Percentiles rank a stretch among this genome's conserved stretches.
Evolutionary conservation across 1,284 basidiomycete species (phyloP).

Genomic region (Ustilago crameri): DNA sequence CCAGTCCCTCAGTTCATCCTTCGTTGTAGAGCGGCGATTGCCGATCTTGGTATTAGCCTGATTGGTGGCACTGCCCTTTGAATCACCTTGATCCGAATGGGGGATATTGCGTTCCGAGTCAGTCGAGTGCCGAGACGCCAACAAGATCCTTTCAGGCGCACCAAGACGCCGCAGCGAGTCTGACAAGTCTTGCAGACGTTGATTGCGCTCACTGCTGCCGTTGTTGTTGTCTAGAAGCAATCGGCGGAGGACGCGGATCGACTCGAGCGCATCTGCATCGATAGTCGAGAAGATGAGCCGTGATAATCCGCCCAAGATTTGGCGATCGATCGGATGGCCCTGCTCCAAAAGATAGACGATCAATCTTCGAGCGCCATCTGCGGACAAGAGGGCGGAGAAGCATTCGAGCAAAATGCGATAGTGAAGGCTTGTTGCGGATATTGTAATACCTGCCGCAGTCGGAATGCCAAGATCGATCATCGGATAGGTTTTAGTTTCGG

Average conservation of each 20-base stretch:
- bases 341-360: conserved; percentile 26
- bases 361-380: conserved; percentile 20
- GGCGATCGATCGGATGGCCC: conserved; percentile 17
- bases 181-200: conserved; percentile 15
- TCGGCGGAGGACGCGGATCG: conserved; percentile 16
- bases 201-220: background rate
- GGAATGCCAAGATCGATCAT: conserved; percentile 8
- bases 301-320: conserved; percentile 23
- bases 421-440: conserved; percentile 19
- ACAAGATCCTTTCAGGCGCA: conserved; percentile 8
- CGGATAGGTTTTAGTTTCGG: conserved; percentile 6
- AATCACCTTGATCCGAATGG: background rate
- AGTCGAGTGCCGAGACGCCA: conserved; percentile 20
- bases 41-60: background rate
- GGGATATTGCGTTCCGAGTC: conserved; percentile 7
- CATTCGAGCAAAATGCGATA: conserved; percentile 40
- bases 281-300: conserved; percentile 35
- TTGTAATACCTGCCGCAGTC: background rate
- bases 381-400: conserved; percentile 18
- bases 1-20: conserved; percentile 37
- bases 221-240: background rate
- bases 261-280: conserved; percentile 34
- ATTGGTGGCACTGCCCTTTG: background rate
- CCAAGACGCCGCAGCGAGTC: conserved; percentile 20
- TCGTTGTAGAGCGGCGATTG: conserved; percentile 2